A percentile compares a stretch with the other conserved stretches of the same genome.
phyloP scores from a whole-genome alignment of 768 basidiomycete species.

The Tulasnella sp. region DNA sequence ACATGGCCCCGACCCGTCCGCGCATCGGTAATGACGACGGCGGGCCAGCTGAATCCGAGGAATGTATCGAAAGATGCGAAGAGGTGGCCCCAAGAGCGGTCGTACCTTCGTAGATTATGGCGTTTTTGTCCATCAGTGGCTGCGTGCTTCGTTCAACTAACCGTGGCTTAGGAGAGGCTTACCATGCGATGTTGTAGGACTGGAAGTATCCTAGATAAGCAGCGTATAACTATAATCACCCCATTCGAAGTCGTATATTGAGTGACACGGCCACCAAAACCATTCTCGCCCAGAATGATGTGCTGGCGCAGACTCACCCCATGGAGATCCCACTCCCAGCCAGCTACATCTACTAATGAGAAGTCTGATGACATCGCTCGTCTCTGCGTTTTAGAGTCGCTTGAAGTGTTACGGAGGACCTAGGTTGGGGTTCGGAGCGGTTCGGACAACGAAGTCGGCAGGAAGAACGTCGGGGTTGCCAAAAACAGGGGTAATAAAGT shows the following conservation, averaged over 20 bases:
- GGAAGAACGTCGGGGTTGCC: too few species aligned
- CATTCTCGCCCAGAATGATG: too few species aligned
- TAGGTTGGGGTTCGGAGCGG: too few species aligned
- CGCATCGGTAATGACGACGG: slow-evolving; percentile 61
- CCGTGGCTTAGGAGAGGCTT: slow-evolving; percentile 15
- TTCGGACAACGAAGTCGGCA: too few species aligned
- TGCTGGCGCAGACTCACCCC: slow-evolving; percentile 38
- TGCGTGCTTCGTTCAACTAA: neutral
- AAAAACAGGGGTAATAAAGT: too few species aligned
- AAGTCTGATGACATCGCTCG: neutral
- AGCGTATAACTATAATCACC: slow-evolving; percentile 41
- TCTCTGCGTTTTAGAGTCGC: neutral
- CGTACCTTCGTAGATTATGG: slow-evolving; percentile 44
- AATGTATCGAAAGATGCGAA: slow-evolving; percentile 74
- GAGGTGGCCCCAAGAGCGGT: slow-evolving; percentile 65
- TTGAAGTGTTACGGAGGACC: too few species aligned
- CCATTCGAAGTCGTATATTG: neutral
- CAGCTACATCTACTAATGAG: slow-evolving; percentile 23
- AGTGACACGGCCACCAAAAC: neutral
- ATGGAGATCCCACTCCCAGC: slow-evolving; percentile 73
- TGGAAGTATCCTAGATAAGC: slow-evolving; percentile 76
- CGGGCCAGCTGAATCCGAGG: slow-evolving; percentile 73
- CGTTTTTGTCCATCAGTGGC: neutral
- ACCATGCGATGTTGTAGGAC: slow-evolving; percentile 58
- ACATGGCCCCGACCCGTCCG: slow-evolving; percentile 66